These are phyloP conservation scores for Venturia aucupariae DNA, from an alignment of 2,329 filamentous ascomycete species.

Conservation along the genomic window DNA sequence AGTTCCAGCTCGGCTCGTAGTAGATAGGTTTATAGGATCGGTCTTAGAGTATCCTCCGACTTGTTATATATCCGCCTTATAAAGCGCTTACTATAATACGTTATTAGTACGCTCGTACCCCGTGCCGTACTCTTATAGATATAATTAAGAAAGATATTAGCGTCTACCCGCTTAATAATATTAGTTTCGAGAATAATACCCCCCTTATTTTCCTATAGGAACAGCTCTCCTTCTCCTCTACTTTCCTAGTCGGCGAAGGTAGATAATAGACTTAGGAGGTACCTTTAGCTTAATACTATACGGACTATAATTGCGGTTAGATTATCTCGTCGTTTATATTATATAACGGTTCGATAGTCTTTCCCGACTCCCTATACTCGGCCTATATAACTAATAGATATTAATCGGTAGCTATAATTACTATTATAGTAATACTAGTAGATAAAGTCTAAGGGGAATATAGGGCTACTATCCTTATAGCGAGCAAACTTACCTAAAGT, in stretches of 20 bases:
- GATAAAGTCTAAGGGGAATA: background rate
- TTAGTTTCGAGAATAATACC: background rate
- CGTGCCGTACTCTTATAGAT: background rate
- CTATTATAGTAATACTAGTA: background rate
- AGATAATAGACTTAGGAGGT: background rate
- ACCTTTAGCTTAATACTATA: background rate
- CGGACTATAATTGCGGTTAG: background rate
- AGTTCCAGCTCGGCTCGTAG: background rate
- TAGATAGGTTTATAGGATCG: background rate
- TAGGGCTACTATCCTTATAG: no score
- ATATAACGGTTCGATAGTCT: background rate
- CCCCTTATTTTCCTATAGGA: background rate
- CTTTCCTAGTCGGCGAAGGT: background rate
- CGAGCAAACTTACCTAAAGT: no score
- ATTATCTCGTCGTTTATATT: background rate
- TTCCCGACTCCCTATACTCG: background rate
- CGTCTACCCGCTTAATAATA: background rate
- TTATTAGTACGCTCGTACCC: background rate
- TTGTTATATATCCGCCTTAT: no score
- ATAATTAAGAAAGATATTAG: background rate
- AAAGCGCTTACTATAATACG: no score
- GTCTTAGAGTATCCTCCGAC: background rate
- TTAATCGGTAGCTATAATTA: background rate
- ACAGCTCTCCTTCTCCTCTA: background rate
- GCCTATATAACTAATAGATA: background rate